Evolutionary conservation across 2,329 filamentous ascomycete genomes (phyloP), one percentile per base, ranked within the genome.

Genomic region (Beauveria caledonica): DNA sequence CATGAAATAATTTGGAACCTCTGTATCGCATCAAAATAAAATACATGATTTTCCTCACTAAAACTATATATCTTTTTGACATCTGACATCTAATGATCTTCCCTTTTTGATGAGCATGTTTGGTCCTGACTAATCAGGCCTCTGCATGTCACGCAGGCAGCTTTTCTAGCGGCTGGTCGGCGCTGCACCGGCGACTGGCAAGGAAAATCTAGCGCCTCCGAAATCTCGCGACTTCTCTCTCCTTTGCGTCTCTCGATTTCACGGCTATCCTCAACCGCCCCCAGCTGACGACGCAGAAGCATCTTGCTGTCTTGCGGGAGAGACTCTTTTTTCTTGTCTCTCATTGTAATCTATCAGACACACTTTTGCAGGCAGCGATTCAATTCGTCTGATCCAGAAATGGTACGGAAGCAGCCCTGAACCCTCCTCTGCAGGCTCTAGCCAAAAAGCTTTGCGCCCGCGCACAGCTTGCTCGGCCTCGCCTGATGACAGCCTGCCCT

Each of bases 341-440:
- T 10, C 36, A 52, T 19, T 46, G 48, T 36, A 45, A 42, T 49
- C 25, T 44, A 57, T 53, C 27, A 23, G 11, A 40, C 42, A 48
- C 19, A 29, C 25, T 17, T 7, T 25, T 23, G 8, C 27, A 10
- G 36, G 51, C 60, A 61, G 60, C 60, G 52, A 61, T 61, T 61
- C 36, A 61, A 39, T 61, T 61, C 60, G 60, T 61, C 60, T 61
- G 60, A 55, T 58, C 23, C 53, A 46, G 21, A 52, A 51, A 61
- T 61, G 60, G 60, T 61, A 61, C 39, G 53, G 27, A 51, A 40
- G 17, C 25, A 5, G 19, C 46, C 33, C 25, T 25, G 39, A 29
- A 7, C 25, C 36, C 39, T 11, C 19, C 21, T n/a, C 36, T 40
- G 39, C 40, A 27, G 29, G 15, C 17, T 50, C 54, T 5, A 44